Evolutionary conservation across 306 rosid species (phyloP).

Genomic region (Quercus bicolor): DNA sequence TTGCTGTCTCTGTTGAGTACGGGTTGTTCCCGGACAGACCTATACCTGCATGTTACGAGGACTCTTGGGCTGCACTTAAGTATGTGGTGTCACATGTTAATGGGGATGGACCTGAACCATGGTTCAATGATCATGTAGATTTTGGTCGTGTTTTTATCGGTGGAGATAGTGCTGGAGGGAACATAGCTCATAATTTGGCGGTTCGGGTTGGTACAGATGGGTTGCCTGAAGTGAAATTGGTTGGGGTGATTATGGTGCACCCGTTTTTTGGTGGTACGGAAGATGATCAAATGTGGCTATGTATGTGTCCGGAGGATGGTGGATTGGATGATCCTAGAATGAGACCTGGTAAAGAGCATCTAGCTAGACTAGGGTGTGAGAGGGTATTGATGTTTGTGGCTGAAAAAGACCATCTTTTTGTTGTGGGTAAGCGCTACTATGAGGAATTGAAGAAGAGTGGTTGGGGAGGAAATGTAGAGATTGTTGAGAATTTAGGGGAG

Average conservation of each 20-base stretch:
- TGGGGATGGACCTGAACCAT: background rate
- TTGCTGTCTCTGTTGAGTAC: slow-evolving; percentile 1
- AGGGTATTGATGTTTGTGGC: slow-evolving; percentile 31
- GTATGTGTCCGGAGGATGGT: slow-evolving; percentile 14
- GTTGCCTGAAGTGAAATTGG: background rate
- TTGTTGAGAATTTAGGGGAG: slow-evolving; percentile 24
- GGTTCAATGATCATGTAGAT: background rate
- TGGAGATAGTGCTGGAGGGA: slow-evolving; percentile 2
- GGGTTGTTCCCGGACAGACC: background rate
- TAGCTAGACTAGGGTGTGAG: slow-evolving; percentile 11
- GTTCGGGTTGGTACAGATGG: slow-evolving; percentile 10
- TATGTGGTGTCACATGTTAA: background rate
- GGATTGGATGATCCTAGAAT: slow-evolving; percentile 34
- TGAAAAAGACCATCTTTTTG: slow-evolving; percentile 21
- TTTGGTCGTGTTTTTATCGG: background rate
- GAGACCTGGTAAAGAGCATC: slow-evolving; percentile 16
- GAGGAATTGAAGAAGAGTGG: slow-evolving; percentile 22
- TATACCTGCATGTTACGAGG: slow-evolving; percentile 5
- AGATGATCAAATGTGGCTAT: background rate
- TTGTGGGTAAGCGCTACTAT: slow-evolving; percentile 16
- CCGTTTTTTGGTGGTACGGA: slow-evolving; percentile 24
- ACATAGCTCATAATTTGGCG: background rate
- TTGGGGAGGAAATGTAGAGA: slow-evolving; percentile 30
- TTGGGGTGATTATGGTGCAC: slow-evolving; percentile 26
- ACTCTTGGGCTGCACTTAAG: slow-evolving; percentile 1